Conservation (phyloP, 192 early-diverging fungal species). For the Globomyces pollinis-pini region DNA sequence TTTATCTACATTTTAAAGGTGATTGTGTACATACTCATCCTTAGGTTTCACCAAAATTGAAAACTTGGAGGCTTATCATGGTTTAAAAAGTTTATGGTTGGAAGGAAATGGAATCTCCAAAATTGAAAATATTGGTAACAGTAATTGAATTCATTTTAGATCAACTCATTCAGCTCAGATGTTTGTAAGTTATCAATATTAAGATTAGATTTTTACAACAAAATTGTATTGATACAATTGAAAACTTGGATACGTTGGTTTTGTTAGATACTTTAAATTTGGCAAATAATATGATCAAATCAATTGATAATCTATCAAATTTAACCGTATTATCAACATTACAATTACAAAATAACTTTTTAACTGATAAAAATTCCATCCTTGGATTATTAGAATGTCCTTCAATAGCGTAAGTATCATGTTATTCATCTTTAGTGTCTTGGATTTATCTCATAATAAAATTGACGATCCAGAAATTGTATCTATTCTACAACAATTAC, state of each 20-base stretch:
- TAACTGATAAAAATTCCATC: conserved; percentile 35
- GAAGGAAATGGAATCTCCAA: conserved; percentile 53
- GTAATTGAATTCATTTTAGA: conserved; percentile 3
- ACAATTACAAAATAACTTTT: conserved; percentile 44
- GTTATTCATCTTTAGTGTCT: conserved; percentile 15
- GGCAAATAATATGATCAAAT: conserved; percentile 49
- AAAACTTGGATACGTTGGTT: conserved; percentile 25
- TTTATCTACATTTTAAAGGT: conserved; percentile 63
- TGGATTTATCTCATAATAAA: conserved; percentile 49
- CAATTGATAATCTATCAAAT: conserved; percentile 18
- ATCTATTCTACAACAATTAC: conserved; percentile 42
- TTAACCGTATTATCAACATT: conserved; percentile 38
- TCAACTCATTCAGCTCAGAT: conserved; percentile 32
- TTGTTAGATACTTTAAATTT: conserved; percentile 48
- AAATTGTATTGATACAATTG: conserved; percentile 47
- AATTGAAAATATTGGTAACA: conserved; percentile 34
- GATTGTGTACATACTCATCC: background rate
- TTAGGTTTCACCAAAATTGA: conserved; percentile 54
- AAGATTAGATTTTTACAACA: conserved; percentile 43
- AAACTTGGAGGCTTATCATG: conserved; percentile 44
- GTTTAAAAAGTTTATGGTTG: conserved; percentile 47
- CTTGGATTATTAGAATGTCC: conserved; percentile 27
- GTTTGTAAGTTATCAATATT: conserved; percentile 33
- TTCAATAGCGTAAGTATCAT: conserved; percentile 25
- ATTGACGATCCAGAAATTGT: conserved; percentile 46